These are phyloP conservation scores for Polychytrium aggregatum DNA, from an alignment of 192 early-diverging fungal species.

Conservation along the genomic window DNA sequence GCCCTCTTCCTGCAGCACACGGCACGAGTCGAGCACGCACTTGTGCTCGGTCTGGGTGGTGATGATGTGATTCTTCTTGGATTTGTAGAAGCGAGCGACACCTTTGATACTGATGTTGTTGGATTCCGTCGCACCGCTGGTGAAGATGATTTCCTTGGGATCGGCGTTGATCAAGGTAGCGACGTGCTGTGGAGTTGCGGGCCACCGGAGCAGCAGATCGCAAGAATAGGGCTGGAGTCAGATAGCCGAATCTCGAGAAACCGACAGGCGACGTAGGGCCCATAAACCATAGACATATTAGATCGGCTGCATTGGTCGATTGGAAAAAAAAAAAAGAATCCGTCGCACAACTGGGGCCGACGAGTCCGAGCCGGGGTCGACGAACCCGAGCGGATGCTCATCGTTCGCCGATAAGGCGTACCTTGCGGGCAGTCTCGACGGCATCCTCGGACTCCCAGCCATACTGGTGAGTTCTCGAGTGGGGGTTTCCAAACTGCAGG, in stretches of 20 bases:
- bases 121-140: conserved; percentile 90
- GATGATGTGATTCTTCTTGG: conserved; percentile 90
- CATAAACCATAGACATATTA: too few species aligned
- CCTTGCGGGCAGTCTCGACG: conserved; percentile 76
- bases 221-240: too few species aligned
- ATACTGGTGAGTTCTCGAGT: conserved; percentile 92
- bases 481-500: conserved; percentile 87
- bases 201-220: too few species aligned
- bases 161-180: conserved; percentile 82
- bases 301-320: not conserved
- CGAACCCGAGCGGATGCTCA: not conserved
- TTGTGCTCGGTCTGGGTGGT: conserved; percentile 98
- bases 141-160: conserved; percentile 94
- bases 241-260: too few species aligned
- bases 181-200: conserved; percentile 45
- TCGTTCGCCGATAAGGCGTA: conserved; percentile 13
- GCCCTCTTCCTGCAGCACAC: conserved; percentile 87
- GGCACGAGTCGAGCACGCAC: conserved; percentile 94
- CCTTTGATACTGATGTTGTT: conserved; percentile 94
- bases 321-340: conserved; percentile 4
- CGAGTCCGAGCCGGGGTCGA: too few species aligned
- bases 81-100: conserved; percentile 88
- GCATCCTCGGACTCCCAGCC: conserved; percentile 93
- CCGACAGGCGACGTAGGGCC: too few species aligned
- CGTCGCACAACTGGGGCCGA: too few species aligned